A percentile compares a stretch with the other conserved stretches of the same genome.
phyloP scores from a whole-genome alignment of 345 rosid genomes.

The Viola odorata region DNA sequence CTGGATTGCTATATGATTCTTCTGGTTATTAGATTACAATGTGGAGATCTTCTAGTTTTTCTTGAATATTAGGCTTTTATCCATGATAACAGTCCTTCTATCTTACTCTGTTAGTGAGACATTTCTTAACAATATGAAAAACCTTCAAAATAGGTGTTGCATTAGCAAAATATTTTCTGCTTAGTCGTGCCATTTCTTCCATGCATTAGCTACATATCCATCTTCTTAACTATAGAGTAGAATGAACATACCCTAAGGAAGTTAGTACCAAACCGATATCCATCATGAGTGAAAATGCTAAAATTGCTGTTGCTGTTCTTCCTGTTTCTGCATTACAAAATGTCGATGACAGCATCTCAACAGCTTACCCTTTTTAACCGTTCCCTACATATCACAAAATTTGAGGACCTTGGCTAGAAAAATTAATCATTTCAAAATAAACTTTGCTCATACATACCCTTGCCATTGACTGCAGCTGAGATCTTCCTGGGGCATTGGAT shows the following conservation, averaged over 20 bases:
- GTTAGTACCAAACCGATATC: background rate
- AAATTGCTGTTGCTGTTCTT: background rate
- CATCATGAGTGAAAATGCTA: background rate
- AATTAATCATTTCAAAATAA: conserved; percentile 34
- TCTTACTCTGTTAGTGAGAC: no score
- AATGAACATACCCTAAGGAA: background rate
- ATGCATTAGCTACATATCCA: no score
- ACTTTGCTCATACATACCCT: conserved; percentile 61
- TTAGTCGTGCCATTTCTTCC: no score
- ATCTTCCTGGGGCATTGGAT: conserved; percentile 99
- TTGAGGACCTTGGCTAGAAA: conserved; percentile 19
- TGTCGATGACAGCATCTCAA: background rate
- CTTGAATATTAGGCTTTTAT: no score
- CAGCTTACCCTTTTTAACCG: background rate
- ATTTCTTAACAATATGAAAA: no score
- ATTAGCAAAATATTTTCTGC: no score
- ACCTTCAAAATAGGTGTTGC: no score
- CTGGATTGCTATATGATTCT: no score
- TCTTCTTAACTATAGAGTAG: background rate
- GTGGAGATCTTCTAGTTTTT: no score
- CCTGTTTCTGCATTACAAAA: background rate
- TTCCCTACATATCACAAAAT: conserved; percentile 12
- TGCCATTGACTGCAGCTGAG: conserved; percentile 99
- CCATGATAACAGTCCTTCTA: no score
- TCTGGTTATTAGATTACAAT: no score